Evolutionary conservation across 768 basidiomycete genomes (phyloP), one percentile per base, ranked within the genome.

Genomic region (Lentinula guzmanii): DNA sequence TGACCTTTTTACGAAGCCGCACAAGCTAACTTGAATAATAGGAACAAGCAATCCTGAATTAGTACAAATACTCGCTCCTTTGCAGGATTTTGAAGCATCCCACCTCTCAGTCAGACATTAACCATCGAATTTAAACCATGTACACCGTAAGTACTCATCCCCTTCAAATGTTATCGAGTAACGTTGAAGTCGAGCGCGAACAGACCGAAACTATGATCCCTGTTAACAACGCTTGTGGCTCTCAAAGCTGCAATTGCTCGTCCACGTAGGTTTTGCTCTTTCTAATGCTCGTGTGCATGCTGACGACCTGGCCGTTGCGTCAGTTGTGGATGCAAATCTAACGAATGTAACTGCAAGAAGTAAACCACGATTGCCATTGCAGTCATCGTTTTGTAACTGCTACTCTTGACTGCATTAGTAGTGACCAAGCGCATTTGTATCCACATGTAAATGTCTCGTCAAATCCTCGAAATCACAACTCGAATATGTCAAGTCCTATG

Each of bases 241-340:
- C 35, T n/a, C 4, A 59, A 13, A 11, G 18, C 13, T 59, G 58
- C 48, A 50, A 18, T 6, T 59, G 58, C 33, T 18, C 58, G n/a
- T 31, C 43, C 4, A 48, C 43, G 58, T 50, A 48, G 3, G 58
- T 39, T 28, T 13, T 16, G 13, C 35, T 24, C 34, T 31, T 48
- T 15, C 13, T 18, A 13, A 6, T 31, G 37, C 11, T 24, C 11
- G 5, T 37, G 13, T 43, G 55, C 6, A 34, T 11, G 7, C 21
- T 48, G 31, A 34, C 43, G 11, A 16, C 10, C 11, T 50, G 13
- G 15, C 15, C 48, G 10, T 33, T 28, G 15, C 18, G 2, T n/a
- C 13, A 59, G 58, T 50, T 59, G 58, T 24, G 58, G 48, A 46
- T 59, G 58, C 58, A 24, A 46, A 28, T 24, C 45, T 2, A 59